Evolutionary conservation across 176 grass and related monocot genomes (phyloP), one percentile per base, ranked within the genome.

Genomic region (Ensete glaucum): DNA sequence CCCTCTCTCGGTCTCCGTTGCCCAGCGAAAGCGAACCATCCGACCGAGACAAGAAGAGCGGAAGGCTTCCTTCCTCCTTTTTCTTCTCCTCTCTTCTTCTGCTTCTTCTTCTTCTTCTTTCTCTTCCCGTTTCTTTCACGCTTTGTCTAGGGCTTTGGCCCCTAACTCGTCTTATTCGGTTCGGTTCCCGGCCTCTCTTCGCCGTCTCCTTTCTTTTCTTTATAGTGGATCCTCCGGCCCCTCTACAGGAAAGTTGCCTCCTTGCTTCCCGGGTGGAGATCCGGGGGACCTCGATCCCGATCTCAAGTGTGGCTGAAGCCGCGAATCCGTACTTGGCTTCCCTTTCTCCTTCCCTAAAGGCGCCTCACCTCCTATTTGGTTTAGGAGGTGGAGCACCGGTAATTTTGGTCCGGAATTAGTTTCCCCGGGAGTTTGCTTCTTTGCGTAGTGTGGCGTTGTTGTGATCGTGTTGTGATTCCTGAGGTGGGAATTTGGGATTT

Each of bases 401-500:
- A 43, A 17, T 11, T 29, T 25, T 73, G 8, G n/a, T 73, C 9
- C 11, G 50, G 14, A 26, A 55, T 55, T 55, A 2, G 34, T 43
- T 25, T 73, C 11, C 9, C 11, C 72, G 68, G 65, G 9, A 67
- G 11, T 29, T 5, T 17, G n/a, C 6, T 15, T 62, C 20, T 62
- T 62, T 6, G 15, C 13, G 57, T n/a, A 62, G 57, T 17, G 7
- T 9, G 20, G 15, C 17, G 57, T 15, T 62, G 14, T 53, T 51
- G 24, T 8, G 14, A 53, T 52, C n/a, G 17, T 72, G n/a, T 51
- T 52, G 21, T 53, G 15, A 15, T 21, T 62, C 57, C 20, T 69
- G 66, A 69, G 58, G 6, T 3, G 17, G 20, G 25, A 53, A 53
- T 63, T 77, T 53, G 75, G 58, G 75, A 77, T 16, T 76, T 53